phyloP scores from a whole-genome alignment of 163 green algal genomes.

The Chloroidium sp. region DNA sequence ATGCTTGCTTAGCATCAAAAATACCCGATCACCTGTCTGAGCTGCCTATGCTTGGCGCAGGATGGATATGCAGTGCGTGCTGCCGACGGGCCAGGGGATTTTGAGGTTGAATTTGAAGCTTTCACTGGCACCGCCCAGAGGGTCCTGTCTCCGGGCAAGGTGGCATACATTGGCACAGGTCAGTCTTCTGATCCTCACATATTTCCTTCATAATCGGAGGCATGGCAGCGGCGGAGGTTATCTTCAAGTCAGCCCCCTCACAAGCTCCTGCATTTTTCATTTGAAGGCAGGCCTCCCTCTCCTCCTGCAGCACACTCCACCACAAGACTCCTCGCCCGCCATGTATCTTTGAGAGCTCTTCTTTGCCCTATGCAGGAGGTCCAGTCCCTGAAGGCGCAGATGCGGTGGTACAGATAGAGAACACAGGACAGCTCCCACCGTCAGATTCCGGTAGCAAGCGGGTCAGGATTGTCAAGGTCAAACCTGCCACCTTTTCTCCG shows the following conservation, averaged over 20 bases:
- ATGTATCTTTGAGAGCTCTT: not conserved
- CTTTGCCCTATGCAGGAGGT: constrained; percentile 21
- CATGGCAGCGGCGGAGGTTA: not conserved
- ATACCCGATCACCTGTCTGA: no score
- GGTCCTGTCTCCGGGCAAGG: constrained; percentile 43
- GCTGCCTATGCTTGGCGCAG: constrained; percentile 28
- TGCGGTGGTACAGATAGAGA: constrained; percentile 87
- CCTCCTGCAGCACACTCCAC: no score
- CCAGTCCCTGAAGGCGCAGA: constrained; percentile 78
- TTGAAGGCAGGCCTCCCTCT: no score
- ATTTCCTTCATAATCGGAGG: no score
- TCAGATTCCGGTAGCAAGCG: constrained; percentile 10
- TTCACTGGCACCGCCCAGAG: constrained; percentile 49
- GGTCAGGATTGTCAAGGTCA: constrained; percentile 37
- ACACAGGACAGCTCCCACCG: constrained; percentile 55
- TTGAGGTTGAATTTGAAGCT: constrained; percentile 59
- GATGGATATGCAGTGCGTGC: constrained; percentile 91
- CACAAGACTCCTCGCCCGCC: not conserved
- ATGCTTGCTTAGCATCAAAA: not conserved
- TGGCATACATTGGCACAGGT: constrained; percentile 86
- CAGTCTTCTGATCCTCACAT: not conserved
- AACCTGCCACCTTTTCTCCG: not conserved
- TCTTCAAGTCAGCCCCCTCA: not conserved
- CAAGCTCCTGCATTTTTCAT: no score
- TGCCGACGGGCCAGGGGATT: constrained; percentile 70